phyloP scores from a whole-genome alignment of 2,329 filamentous ascomycete species.

The Neocucurbitaria cava region DNA sequence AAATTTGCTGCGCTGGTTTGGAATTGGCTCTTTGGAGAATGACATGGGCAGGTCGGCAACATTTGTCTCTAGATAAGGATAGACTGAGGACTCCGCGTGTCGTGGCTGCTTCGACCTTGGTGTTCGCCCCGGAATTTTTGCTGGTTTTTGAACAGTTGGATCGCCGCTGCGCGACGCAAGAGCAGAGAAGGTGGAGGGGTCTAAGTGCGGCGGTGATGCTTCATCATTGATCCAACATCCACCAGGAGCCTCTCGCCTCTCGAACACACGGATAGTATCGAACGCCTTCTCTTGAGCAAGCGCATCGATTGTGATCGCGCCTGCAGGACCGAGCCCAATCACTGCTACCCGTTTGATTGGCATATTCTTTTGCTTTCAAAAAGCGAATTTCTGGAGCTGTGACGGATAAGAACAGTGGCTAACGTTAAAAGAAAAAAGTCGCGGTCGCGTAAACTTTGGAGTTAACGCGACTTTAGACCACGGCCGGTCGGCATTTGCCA shows the following conservation, averaged over 20 bases:
- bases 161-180: slow-evolving; percentile 32
- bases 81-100: slow-evolving; percentile 52
- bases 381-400: background rate
- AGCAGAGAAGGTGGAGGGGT: slow-evolving; percentile 22
- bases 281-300: slow-evolving; percentile 65
- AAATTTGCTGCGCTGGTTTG: slow-evolving; percentile 52
- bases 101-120: slow-evolving; percentile 21
- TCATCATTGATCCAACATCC: slow-evolving; percentile 60
- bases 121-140: slow-evolving; percentile 26
- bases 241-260: slow-evolving; percentile 65
- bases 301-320: slow-evolving; percentile 67
- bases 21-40: slow-evolving; percentile 65
- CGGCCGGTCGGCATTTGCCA: background rate
- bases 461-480: background rate
- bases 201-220: slow-evolving; percentile 25
- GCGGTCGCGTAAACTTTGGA: background rate
- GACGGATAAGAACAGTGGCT: background rate
- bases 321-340: slow-evolving; percentile 67
- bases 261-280: slow-evolving; percentile 67
- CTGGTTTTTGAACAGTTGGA: slow-evolving; percentile 19
- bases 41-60: slow-evolving; percentile 66
- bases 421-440: background rate
- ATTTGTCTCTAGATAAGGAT: slow-evolving; percentile 71
- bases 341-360: slow-evolving; percentile 59
- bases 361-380: slow-evolving; percentile 6